Evolutionary conservation across 805 yeast species (phyloP).

Genomic region (Maudiozyma turicensis): DNA sequence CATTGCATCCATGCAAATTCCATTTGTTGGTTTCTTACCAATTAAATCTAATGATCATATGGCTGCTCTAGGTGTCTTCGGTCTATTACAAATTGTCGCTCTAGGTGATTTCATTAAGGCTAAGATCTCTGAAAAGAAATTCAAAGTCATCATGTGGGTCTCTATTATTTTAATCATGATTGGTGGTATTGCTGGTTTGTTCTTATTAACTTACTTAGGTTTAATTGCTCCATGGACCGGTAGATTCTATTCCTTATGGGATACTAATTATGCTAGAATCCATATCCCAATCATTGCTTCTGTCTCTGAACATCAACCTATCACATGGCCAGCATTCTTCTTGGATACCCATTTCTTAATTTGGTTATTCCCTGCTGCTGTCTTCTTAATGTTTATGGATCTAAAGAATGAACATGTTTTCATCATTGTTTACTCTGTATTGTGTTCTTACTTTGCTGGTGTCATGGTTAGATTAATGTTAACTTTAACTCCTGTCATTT

Average conservation of each 20-base stretch:
- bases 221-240: conserved; percentile 99
- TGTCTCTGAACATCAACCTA: conserved; percentile 98
- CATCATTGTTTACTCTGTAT: conserved; percentile 82
- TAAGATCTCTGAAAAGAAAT: conserved; percentile 52
- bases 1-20: conserved; percentile 98
- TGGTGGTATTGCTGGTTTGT: conserved; percentile 61
- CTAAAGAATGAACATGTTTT: conserved; percentile 87
- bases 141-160: conserved; percentile 56
- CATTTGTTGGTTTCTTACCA: conserved; percentile 96
- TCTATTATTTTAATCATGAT: conserved; percentile 46
- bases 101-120: conserved; percentile 73
- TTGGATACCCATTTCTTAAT: conserved; percentile 86
- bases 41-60: conserved; percentile 95
- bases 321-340: conserved; percentile 99
- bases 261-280: conserved; percentile 92
- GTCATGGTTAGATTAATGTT: conserved; percentile 98
- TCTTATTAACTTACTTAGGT: conserved; percentile 78
- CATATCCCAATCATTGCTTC: conserved; percentile 98
- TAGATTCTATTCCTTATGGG: conserved; percentile 97
- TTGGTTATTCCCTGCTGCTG: conserved; percentile 98
- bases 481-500: conserved; percentile 90
- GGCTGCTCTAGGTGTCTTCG: conserved; percentile 97
- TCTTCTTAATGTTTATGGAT: conserved; percentile 82
- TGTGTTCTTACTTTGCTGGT: conserved; percentile 95
- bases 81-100: conserved; percentile 83